These are phyloP conservation scores for Dentipellis sp. DNA, from an alignment of 768 basidiomycete species.

Conservation along the genomic window DNA sequence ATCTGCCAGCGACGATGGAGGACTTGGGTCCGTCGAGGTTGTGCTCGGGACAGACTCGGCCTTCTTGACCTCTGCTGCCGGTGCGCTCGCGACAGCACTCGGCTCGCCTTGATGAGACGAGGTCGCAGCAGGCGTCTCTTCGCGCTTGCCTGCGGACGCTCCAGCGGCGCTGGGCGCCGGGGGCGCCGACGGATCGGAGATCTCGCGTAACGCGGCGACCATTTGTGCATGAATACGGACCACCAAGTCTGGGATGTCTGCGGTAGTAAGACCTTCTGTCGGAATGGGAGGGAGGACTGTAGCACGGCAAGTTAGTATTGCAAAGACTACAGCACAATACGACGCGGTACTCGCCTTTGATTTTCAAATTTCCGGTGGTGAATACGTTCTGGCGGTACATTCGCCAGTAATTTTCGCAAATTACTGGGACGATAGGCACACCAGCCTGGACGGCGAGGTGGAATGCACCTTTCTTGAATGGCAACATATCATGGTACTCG, in stretches of 20 bases:
- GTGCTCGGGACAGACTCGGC: background rate
- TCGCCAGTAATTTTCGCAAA: slow-evolving; percentile 89
- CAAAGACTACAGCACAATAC: background rate
- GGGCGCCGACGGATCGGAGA: slow-evolving; percentile 48
- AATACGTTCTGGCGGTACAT: slow-evolving; percentile 76
- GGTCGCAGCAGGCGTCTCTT: background rate
- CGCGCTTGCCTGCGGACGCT: background rate
- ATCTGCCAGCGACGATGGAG: slow-evolving; percentile 16
- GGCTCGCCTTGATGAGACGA: background rate
- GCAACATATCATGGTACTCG: slow-evolving; percentile 56
- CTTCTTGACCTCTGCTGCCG: background rate
- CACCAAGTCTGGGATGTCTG: slow-evolving; percentile 63
- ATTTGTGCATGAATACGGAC: slow-evolving; percentile 67
- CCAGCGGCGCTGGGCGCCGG: slow-evolving; percentile 12
- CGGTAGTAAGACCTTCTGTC: slow-evolving; percentile 59
- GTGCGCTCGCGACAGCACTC: background rate
- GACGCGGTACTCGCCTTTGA: slow-evolving; percentile 49
- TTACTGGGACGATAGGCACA: slow-evolving; percentile 85
- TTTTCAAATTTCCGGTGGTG: slow-evolving; percentile 63
- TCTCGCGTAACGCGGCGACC: slow-evolving; percentile 67
- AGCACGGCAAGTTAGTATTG: slow-evolving; percentile 2
- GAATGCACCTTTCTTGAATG: slow-evolving; percentile 98
- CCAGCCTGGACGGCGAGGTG: slow-evolving; percentile 88
- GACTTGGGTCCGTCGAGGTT: slow-evolving; percentile 3
- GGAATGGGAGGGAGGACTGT: slow-evolving; percentile 86